Base-by-base conservation (phyloP, 208 protist genomes). In the Endotrypanum monterogeii region DNA sequence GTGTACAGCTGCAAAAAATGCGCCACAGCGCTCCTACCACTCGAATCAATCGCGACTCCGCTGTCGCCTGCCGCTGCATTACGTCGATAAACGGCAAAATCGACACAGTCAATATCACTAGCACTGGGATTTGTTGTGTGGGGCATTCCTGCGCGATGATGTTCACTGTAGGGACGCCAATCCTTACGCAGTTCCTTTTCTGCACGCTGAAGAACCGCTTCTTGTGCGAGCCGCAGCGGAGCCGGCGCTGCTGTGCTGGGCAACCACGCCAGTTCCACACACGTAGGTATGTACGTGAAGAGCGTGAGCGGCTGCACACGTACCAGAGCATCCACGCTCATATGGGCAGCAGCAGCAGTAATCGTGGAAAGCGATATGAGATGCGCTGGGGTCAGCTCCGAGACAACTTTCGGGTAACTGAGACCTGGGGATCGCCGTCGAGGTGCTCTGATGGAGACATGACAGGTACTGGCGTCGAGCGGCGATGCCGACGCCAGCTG, bases 301-400 rank as follows among this genome's bases (percentile, higher is more conserved):
- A 84, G 58, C 30, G 25, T 56, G 32, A 81, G 68, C 46, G 80
- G 80, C 61, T 81, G 76, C 48, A 70, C 72, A 25, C 16, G 3
- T 41, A 66, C 71, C 44, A 76, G 56, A 5, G 51, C 23, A 5
- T 76, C 76, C 39, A 67, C 58, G 39, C 55, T 73, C 35, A 81
- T 66, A 18, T 63, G 71, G 41, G 63, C 71, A 18, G 71, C 56
- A 18, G 71, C 63, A 41, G 70, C 68, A 0, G 76, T 76, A 44
- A 76, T 46, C 28, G 75, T 65, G 56, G 65, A 73, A 57, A 81
- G 62, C 1, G 76, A 52, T 8, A 48, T 58, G 41, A 63, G 71
- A 37, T 81, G 76, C 71, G 46, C 62, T 44, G 67, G 46, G 0
- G 76, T 55, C 32, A 62, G 55, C 28, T 56, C 32, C 41, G 32